Evolutionary conservation across 306 rosid genomes (phyloP), one percentile per base, ranked within the genome.

Genomic region (Trifolium fragiferum): DNA sequence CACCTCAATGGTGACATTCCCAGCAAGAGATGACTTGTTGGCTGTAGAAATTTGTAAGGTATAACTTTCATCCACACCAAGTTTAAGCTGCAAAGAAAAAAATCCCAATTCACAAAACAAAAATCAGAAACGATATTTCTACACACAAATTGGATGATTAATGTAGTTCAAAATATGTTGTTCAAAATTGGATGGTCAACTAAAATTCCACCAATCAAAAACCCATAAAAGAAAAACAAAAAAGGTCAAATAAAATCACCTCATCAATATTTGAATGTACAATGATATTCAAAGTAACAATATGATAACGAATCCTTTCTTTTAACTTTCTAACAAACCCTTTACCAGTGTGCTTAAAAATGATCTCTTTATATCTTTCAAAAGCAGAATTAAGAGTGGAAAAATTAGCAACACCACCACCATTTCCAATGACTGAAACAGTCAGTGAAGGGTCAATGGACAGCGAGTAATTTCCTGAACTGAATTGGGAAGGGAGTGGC

Each of bases 1-100:
- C 96, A 23, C 27, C 96, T 90, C 95, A 72, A 94, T 88, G 20
- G 86, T 83, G 8, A 78, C 92, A 76, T 75, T 85, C 75, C 85
- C 90, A 21, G 77, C 72, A 83, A 77, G 68, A 43, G 90, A 85
- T 37, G 80, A 63, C 21, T 84, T 89, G 10, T 81, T 85, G 47
- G 85, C 74, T 76, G 82, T 87, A 27, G 86, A 72, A 74, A 92
- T 85, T 51, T 71, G 20, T 86, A 94, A 86, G 33, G 80, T 68
- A 76, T 94, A 92, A 88, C 96, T 94, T 83, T 94, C 99, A 70
- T 94, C 99, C 47, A 85, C 93, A 21, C 96, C 99, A 65, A 94
- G 89, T 81, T 92, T 95, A 82, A 94, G 96, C 99, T 94, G 87
- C 68, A 82, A 21, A 37, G 40, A 25, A 37, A 49, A 72, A 21